Evolutionary conservation across 495 filamentous ascomycete species (phyloP).

Genomic region (Lophiostoma macrostomum): DNA sequence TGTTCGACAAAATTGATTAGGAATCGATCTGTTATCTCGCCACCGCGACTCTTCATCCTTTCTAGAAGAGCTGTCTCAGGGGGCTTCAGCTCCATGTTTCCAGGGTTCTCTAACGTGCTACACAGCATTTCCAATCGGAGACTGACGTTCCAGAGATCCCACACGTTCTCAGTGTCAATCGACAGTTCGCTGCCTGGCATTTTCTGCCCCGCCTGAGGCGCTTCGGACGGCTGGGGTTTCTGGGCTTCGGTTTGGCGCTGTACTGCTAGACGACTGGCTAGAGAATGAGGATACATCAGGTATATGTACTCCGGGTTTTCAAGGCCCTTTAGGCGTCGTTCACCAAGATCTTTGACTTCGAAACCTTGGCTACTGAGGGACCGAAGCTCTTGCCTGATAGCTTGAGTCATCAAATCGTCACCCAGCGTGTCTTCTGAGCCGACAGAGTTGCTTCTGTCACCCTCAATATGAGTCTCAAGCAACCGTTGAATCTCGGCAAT

Average conservation of each 20-base stretch:
- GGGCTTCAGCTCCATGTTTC: slow-evolving; percentile 54
- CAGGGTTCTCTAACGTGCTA: slow-evolving; percentile 71
- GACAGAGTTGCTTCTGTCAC: slow-evolving; percentile 61
- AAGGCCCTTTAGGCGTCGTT: slow-evolving; percentile 89
- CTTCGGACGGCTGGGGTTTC: slow-evolving; percentile 6
- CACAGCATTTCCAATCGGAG: slow-evolving; percentile 90
- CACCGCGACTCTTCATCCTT: slow-evolving; percentile 76
- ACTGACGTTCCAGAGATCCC: slow-evolving; percentile 85
- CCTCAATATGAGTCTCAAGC: slow-evolving; percentile 78
- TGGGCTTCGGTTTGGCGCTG: slow-evolving; percentile 52
- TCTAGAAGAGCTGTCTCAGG: slow-evolving; percentile 80
- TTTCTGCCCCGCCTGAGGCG: slow-evolving; percentile 33
- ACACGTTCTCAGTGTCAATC: slow-evolving; percentile 78
- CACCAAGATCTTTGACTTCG: slow-evolving; percentile 92
- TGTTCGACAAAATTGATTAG: slow-evolving; percentile 86
- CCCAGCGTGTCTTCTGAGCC: slow-evolving; percentile 67
- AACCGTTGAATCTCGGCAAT: slow-evolving; percentile 92
- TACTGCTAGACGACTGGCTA: slow-evolving; percentile 73
- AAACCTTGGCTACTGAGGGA: slow-evolving; percentile 89
- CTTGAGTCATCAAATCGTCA: slow-evolving; percentile 64
- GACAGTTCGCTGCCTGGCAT: slow-evolving; percentile 39
- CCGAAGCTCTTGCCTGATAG: slow-evolving; percentile 83
- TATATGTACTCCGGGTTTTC: slow-evolving; percentile 97
- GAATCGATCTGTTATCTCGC: slow-evolving; percentile 82
- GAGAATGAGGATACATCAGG: slow-evolving; percentile 83